A percentile compares a stretch with the other conserved stretches of the same genome.
Evolutionary conservation across 805 yeast species (phyloP).

Genomic region (Starmerella powellii): DNA sequence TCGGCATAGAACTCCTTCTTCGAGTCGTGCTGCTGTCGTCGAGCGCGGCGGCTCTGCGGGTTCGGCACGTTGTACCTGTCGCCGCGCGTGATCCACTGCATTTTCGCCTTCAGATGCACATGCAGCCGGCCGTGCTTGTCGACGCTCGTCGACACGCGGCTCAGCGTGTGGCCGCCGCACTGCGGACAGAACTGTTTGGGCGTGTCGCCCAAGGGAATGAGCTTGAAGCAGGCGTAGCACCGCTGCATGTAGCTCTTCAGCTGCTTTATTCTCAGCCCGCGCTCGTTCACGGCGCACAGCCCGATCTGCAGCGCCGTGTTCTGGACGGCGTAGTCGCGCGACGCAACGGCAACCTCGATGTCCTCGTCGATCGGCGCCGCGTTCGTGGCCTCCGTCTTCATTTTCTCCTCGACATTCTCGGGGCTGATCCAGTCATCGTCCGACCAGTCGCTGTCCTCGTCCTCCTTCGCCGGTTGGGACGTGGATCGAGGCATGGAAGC

Average conservation of each 20-base stretch:
- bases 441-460: slow-evolving; percentile 60
- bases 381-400: slow-evolving; percentile 58
- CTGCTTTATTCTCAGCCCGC: slow-evolving; percentile 74
- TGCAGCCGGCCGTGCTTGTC: slow-evolving; percentile 60
- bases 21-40: slow-evolving; percentile 66
- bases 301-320: slow-evolving; percentile 90
- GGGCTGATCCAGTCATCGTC: slow-evolving; percentile 92
- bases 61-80: slow-evolving; percentile 68
- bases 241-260: slow-evolving; percentile 87
- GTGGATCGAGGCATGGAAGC: too few relatives aligned
- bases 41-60: slow-evolving; percentile 75
- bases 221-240: slow-evolving; percentile 91
- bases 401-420: slow-evolving; percentile 61
- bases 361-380: slow-evolving; percentile 34
- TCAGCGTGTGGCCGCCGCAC: slow-evolving; percentile 87
- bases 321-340: slow-evolving; percentile 97
- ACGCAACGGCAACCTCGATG: slow-evolving; percentile 69
- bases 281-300: slow-evolving; percentile 68
- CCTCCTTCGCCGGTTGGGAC: too few relatives aligned
- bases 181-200: slow-evolving; percentile 76
- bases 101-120: slow-evolving; percentile 80
- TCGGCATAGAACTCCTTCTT: slow-evolving; percentile 62
- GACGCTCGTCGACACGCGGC: slow-evolving; percentile 83
- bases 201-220: slow-evolving; percentile 52
- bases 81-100: slow-evolving; percentile 90